Conservation (phyloP, 2,329 filamentous ascomycete genomes). For the Coniochaeta sp. region DNA sequence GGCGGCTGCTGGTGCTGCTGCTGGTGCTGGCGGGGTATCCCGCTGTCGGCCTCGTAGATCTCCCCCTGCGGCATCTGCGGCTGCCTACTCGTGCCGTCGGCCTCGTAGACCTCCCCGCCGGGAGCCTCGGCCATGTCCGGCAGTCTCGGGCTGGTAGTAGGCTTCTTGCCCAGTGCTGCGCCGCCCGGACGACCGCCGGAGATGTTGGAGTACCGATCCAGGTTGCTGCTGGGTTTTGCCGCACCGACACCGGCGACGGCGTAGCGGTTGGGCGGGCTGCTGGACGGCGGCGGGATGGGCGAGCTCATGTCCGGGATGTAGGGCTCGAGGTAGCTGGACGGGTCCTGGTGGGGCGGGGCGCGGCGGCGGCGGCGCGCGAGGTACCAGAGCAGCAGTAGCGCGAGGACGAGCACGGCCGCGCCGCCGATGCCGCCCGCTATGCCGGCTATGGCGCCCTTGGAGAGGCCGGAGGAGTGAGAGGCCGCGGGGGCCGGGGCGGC, state of each 20-base stretch:
- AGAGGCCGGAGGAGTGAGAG: slow-evolving; percentile 5
- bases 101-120: neutral
- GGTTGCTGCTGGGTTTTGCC: neutral
- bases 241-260: neutral
- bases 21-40: neutral
- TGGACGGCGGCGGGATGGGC: neutral
- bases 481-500: neutral
- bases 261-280: neutral
- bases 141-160: neutral
- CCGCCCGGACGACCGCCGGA: neutral
- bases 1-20: neutral
- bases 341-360: neutral
- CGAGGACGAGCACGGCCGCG: slow-evolving; percentile 1
- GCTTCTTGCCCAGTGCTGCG: too few relatives aligned
- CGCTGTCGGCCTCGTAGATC: neutral
- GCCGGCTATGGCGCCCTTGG: slow-evolving; percentile 10
- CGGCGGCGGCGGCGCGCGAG: neutral
- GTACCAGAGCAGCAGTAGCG: neutral
- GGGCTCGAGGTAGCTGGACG: neutral
- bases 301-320: slow-evolving; percentile 1
- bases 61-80: neutral
- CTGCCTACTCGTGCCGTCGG: neutral
- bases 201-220: neutral
- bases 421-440: slow-evolving; percentile 11
- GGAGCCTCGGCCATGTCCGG: neutral